phyloP scores from a whole-genome alignment of 108 stramenopile species.

The Cylindrotheca fusiformis region DNA sequence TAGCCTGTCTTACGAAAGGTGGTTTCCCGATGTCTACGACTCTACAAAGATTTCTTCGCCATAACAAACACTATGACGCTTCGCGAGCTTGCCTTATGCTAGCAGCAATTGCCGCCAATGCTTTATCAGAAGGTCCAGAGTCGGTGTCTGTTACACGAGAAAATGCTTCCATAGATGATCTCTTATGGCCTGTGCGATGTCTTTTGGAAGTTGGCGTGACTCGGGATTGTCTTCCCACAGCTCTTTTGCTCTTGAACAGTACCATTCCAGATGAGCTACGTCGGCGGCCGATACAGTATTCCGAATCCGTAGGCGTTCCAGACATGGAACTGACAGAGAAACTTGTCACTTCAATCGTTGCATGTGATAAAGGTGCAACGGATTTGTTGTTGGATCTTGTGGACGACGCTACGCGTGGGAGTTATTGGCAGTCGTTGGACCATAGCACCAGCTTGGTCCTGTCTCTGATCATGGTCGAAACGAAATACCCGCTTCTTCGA shows the following conservation, averaged over 20 bases:
- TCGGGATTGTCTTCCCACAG: slow-evolving; percentile 58
- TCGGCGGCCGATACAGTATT: slow-evolving; percentile 28
- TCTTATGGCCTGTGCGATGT: slow-evolving; percentile 70
- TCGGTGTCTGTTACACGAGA: not conserved
- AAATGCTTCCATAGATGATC: slow-evolving; percentile 14
- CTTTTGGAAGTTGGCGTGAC: slow-evolving; percentile 61
- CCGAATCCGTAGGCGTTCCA: slow-evolving; percentile 1
- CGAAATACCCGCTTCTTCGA: slow-evolving; percentile 54
- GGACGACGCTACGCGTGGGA: slow-evolving; percentile 46
- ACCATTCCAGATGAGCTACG: slow-evolving; percentile 79
- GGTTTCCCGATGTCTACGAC: slow-evolving; percentile 60
- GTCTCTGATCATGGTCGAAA: slow-evolving; percentile 46
- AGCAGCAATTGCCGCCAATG: slow-evolving; percentile 28
- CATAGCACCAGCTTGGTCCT: slow-evolving; percentile 55
- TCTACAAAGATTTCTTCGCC: slow-evolving; percentile 53
- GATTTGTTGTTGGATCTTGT: slow-evolving; percentile 47
- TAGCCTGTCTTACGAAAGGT: slow-evolving; percentile 72
- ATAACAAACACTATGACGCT: slow-evolving; percentile 62
- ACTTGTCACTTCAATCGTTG: slow-evolving; percentile 54
- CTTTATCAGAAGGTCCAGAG: slow-evolving; percentile 33
- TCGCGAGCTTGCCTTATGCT: slow-evolving; percentile 69
- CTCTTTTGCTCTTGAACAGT: slow-evolving; percentile 62
- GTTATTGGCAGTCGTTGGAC: slow-evolving; percentile 71
- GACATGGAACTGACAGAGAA: slow-evolving; percentile 50
- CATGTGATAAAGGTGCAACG: slow-evolving; percentile 44